Evolutionary conservation across 2,329 filamentous ascomycete genomes (phyloP), one percentile per base, ranked within the genome.

Genomic region (Davidsoniella australis): DNA sequence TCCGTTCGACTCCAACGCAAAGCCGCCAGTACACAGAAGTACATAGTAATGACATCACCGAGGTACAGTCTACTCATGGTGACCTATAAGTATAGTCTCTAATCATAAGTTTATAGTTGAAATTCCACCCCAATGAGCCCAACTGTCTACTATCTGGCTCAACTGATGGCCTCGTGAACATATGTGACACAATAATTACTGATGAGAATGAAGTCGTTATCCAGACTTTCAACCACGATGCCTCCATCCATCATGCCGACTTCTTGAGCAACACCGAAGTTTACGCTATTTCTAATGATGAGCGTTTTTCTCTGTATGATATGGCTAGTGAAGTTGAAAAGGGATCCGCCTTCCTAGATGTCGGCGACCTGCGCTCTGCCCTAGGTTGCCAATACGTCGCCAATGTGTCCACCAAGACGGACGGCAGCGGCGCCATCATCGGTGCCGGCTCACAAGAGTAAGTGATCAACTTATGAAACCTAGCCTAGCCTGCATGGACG

Each of bases 131-230:
- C 0, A 66, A 63, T 2, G 66, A 73, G 45, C 69, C 74, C 0
- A 69, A 73, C 41, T 66, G 83, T 14, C 71, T 89, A 5, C 69
- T 89, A 9, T 85, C 82, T 1, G 82, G 82, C 41, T 85, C 82
- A 37, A 89, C 83, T 12, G 85, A 91, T 62, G 83, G 83, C 5
- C 72, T 89, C 1, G 72, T 89, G 57, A 87, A 83, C 58, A 68
- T 89, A 42, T 85, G 82, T 63, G 80, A 91, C 64, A 81, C 76
- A 16, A 70, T 71, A 44, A 71, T 84, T 51, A 64, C 69, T 16
- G 80, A 85, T 56, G 84, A 89, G 63, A 84, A 89, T 59, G 84
- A 89, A 43, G 78, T 84, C 1, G 67, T 87, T 17, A 68, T 82
- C 52, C 82, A 86, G 63, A 83, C 85, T 10, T 78, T 88, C 61